Conservation (phyloP, 176 grass and related monocot species). For the Leersia perrieri region DNA sequence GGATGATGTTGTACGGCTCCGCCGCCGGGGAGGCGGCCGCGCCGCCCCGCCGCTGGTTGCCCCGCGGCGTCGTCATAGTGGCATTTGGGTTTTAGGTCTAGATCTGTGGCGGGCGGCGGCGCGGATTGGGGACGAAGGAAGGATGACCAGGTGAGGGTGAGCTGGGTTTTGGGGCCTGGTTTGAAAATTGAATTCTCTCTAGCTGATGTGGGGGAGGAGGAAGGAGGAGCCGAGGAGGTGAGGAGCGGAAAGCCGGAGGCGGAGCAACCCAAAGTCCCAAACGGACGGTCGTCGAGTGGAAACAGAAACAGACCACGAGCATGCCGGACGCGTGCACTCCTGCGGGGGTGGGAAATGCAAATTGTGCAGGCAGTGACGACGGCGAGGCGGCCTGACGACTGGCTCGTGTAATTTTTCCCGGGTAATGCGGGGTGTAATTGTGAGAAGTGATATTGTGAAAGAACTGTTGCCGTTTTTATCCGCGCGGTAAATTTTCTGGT, state of each 20-base stretch:
- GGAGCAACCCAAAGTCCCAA: constrained; percentile 15
- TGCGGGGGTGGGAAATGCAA: constrained; percentile 1
- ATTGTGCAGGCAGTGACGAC: not conserved
- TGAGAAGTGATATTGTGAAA: not conserved
- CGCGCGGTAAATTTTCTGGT: too few relatives aligned
- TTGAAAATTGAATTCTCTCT: constrained; percentile 42
- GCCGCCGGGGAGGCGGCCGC: not conserved
- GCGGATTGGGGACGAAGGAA: not conserved
- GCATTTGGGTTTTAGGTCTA: constrained; percentile 50
- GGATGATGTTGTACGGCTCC: constrained; percentile 87
- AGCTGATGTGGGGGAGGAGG: constrained; percentile 14
- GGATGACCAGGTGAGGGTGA: too few relatives aligned
- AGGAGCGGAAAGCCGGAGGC: not conserved
- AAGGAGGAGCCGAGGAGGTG: too few relatives aligned
- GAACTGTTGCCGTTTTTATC: not conserved
- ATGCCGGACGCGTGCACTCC: not conserved
- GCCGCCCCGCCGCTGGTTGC: constrained; percentile 9
- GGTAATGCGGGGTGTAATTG: too few relatives aligned
- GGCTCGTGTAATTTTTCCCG: too few relatives aligned
- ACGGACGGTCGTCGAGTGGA: not conserved
- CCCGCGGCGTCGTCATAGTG: constrained; percentile 53
- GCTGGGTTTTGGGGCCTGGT: constrained; percentile 28
- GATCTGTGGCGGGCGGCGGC: constrained; percentile 26
- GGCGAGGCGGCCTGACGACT: too few relatives aligned
- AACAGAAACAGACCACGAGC: not conserved